Evolutionary conservation across 306 rosid genomes (phyloP).

Genomic region (Dalbergia oliveri): DNA sequence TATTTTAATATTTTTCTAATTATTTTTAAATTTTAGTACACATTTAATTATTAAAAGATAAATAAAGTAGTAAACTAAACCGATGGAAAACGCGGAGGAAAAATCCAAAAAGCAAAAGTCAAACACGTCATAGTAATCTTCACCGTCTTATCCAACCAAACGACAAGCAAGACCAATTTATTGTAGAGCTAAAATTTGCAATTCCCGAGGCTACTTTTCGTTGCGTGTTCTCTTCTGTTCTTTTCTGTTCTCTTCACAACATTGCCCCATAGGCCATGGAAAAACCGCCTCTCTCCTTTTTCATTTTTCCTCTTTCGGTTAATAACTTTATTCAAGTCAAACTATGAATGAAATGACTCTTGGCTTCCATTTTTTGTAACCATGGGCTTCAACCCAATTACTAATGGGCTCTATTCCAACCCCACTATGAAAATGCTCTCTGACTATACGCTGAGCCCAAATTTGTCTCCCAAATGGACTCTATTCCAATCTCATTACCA

Average conservation of each 20-base stretch:
- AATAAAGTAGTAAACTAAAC: not conserved
- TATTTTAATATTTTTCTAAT: no score
- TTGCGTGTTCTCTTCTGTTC: not conserved
- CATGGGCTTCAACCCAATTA: no score
- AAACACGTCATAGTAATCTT: slow-evolving; percentile 56
- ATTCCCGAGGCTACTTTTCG: slow-evolving; percentile 52
- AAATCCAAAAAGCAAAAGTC: slow-evolving; percentile 36
- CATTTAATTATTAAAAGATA: no score
- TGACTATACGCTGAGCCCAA: no score
- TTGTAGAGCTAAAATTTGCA: slow-evolving; percentile 39
- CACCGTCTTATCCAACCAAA: slow-evolving; percentile 56
- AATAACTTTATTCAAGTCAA: not conserved
- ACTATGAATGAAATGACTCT: not conserved
- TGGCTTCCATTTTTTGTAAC: not conserved
- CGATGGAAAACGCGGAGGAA: not conserved
- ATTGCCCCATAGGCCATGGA: not conserved
- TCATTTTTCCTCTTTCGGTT: not conserved
- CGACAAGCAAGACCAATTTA: slow-evolving; percentile 44
- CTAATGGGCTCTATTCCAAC: no score
- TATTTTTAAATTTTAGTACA: not conserved
- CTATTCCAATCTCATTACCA: no score
- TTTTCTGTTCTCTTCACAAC: not conserved
- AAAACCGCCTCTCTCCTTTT: not conserved
- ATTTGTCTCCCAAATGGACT: no score
- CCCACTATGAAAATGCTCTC: no score